Evolutionary conservation across 352 stramenopile genomes (phyloP), one percentile per base, ranked within the genome.

Genomic region (Phytophthora syringae): DNA sequence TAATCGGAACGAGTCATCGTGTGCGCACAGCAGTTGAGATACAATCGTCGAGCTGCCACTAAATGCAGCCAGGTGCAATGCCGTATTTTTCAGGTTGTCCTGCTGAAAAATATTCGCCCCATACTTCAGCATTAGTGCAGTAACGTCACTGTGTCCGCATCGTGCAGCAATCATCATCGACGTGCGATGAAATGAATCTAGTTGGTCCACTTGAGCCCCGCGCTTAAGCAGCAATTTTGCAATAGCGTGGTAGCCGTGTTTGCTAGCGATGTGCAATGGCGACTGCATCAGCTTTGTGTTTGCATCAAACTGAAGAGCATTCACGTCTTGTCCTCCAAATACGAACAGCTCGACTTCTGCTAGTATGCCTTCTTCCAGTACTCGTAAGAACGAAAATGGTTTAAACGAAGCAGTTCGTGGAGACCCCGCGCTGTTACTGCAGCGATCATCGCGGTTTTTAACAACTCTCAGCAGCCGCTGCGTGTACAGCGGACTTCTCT

Each of bases 11-110:
- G 60, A 54, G 6, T 89, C 72, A 57, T 92, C 72, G 32, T 88
- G 79, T 0, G 70, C 55, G 5, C 70, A 60, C 9, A 92, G 63
- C 5, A 92, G n/a, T 18, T 84, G 51, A 9, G 77, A 63, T 2
- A 67, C 67, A 28, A 81, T 76, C 10, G 65, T 64, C 1, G 67
- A 72, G 36, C 62, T 82, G 2, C 85, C 85, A 13, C 77, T 81
- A 30, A 79, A 79, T 1, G 85, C 85, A n/a, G 81, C 83, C 57
- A 86, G 82, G 42, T 94, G 85, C 42, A 94, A 48, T 7, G 77
- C 61, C 11, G 83, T 88, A 52, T 92, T 91, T 47, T 80, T 79
- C n/a, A 92, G 52, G 18, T 84, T 83, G 52, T 93, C 84, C 13
- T 74, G 22, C 6, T 62, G 61, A 27, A 88, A 79, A 15, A 91